Evolutionary conservation across 108 stramenopile species (phyloP).

Genomic region (Nitzschia putrida): DNA sequence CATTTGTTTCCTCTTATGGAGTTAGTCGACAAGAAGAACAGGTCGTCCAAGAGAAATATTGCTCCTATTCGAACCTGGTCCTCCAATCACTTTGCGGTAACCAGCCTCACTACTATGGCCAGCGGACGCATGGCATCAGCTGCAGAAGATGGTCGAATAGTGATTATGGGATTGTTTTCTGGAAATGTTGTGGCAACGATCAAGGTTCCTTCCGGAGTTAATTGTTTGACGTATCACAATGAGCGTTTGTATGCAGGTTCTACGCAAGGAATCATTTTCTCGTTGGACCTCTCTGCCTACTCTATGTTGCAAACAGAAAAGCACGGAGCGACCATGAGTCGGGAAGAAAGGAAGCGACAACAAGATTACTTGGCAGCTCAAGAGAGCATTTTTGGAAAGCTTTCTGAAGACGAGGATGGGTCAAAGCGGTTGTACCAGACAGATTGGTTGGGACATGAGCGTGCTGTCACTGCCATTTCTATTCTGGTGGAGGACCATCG

Average conservation of each 20-base stretch:
- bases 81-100: constrained; percentile 69
- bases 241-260: constrained; percentile 65
- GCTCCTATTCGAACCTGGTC: constrained; percentile 70
- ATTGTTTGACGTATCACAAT: constrained; percentile 40
- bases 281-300: constrained; percentile 67
- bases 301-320: constrained; percentile 57
- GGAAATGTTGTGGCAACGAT: constrained; percentile 60
- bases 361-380: constrained; percentile 13
- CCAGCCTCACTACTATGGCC: constrained; percentile 41
- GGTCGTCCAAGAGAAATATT: constrained; percentile 23
- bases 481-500: constrained; percentile 48
- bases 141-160: constrained; percentile 62
- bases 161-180: constrained; percentile 66
- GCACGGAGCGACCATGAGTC: constrained; percentile 34
- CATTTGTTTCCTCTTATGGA: constrained; percentile 70
- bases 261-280: constrained; percentile 66
- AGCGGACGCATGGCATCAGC: constrained; percentile 61
- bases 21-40: constrained; percentile 36
- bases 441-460: constrained; percentile 71
- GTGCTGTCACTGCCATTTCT: constrained; percentile 62
- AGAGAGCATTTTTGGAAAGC: constrained; percentile 43
- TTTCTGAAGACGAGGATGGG: neutral
- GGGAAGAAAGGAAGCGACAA: constrained; percentile 14
- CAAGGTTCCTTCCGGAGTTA: constrained; percentile 56
- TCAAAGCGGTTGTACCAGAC: constrained; percentile 30